phyloP scores from a whole-genome alignment of 257 asterid genomes.

The Gentiana dahurica region DNA sequence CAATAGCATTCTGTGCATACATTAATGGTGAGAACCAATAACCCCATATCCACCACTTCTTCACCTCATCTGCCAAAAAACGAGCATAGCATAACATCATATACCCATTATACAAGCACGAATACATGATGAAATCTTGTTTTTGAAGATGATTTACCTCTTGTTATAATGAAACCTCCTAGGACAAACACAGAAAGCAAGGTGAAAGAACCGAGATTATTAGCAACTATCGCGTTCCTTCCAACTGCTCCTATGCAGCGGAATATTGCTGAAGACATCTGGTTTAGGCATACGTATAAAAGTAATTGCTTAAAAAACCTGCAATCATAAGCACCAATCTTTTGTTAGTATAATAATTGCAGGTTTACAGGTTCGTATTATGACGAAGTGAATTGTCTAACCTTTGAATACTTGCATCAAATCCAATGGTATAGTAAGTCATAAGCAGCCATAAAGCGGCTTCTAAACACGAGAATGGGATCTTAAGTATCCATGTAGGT shows the following conservation, averaged over 20 bases:
- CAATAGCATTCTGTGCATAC: slow-evolving; percentile 87
- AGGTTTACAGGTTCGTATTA: too few relatives aligned
- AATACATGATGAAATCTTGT: background rate
- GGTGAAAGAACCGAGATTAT: slow-evolving; percentile 58
- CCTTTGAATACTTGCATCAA: slow-evolving; percentile 77
- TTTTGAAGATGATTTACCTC: slow-evolving; percentile 31
- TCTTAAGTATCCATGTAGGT: slow-evolving; percentile 83
- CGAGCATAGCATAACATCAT: background rate
- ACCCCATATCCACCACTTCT: slow-evolving; percentile 96
- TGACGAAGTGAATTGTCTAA: slow-evolving; percentile 5
- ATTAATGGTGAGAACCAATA: slow-evolving; percentile 91
- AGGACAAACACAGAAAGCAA: slow-evolving; percentile 73
- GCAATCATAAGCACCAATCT: slow-evolving; percentile 5
- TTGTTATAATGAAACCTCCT: slow-evolving; percentile 82
- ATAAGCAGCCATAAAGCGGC: slow-evolving; percentile 68
- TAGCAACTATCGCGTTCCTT: slow-evolving; percentile 50
- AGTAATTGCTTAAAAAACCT: slow-evolving; percentile 64
- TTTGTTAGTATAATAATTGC: background rate
- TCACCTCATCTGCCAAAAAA: slow-evolving; percentile 8
- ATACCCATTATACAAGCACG: background rate
- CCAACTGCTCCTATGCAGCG: slow-evolving; percentile 85
- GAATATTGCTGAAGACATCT: slow-evolving; percentile 84
- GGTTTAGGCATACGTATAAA: slow-evolving; percentile 62
- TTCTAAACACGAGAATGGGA: slow-evolving; percentile 61
- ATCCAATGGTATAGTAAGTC: slow-evolving; percentile 83